Evolutionary conservation across 2,329 filamentous ascomycete genomes (phyloP).

Genomic region (Emergomyces orientalis): DNA sequence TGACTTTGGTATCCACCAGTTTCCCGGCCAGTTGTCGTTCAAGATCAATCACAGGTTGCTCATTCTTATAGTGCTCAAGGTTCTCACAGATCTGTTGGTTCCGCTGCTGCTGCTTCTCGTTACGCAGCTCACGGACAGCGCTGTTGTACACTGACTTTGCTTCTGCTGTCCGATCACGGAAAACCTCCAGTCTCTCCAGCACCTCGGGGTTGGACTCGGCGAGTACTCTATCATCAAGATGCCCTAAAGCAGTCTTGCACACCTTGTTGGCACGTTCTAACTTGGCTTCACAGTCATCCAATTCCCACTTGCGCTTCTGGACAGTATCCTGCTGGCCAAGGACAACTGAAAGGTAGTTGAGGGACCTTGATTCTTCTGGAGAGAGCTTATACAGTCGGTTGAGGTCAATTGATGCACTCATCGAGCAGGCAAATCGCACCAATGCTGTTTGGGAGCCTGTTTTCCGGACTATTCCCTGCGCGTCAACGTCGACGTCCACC

Average conservation of each 20-base stretch:
- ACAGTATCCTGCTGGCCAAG: conserved; percentile 15
- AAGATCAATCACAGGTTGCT: conserved; percentile 22
- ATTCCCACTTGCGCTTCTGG: conserved; percentile 14
- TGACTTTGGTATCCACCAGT: no score
- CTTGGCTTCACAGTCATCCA: conserved; percentile 15
- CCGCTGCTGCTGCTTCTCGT: conserved; percentile 17
- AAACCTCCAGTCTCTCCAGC: conserved; percentile 14
- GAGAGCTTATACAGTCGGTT: no score
- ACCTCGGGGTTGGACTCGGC: conserved; percentile 9
- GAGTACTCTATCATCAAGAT: conserved; percentile 3
- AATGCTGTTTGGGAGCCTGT: no score
- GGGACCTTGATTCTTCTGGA: conserved; percentile 19
- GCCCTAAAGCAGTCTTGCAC: conserved; percentile 13
- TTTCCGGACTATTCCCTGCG: no score
- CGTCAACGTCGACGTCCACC: no score
- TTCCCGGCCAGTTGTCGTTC: no score
- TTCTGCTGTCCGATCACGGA: no score
- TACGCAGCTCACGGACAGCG: conserved; percentile 14
- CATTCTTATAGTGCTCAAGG: conserved; percentile 21
- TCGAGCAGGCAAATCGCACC: no score
- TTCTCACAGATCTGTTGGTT: no score
- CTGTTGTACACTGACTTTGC: conserved; percentile 14
- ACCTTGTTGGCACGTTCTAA: conserved; percentile 13
- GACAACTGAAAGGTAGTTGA: conserved; percentile 20
- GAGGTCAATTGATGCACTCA: no score